These are phyloP conservation scores for Starmerella apicola DNA, from an alignment of 805 yeast genomes.

Conservation along the genomic window DNA sequence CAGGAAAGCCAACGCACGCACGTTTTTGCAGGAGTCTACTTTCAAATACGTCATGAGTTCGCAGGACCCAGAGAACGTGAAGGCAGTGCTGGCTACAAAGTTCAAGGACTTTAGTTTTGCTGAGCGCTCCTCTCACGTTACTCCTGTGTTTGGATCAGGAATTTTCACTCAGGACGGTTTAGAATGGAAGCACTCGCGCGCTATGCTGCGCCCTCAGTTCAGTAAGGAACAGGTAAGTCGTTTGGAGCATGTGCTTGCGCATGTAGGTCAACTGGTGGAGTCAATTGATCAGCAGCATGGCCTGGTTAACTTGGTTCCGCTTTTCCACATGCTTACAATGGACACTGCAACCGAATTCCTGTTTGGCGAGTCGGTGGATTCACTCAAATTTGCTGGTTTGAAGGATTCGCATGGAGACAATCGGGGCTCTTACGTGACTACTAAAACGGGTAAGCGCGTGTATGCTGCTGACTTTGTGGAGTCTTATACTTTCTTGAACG, in stretches of 20 bases:
- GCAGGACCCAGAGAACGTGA: constrained; percentile 24
- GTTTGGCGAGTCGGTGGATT: constrained; percentile 18
- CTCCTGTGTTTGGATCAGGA: constrained; percentile 27
- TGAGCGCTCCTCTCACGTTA: constrained; percentile 20
- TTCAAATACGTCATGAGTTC: constrained; percentile 14
- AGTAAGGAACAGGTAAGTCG: constrained; percentile 26
- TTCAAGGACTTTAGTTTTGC: constrained; percentile 27
- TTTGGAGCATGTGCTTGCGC: constrained; percentile 22
- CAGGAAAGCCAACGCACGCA: not conserved
- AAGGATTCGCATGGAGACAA: no score
- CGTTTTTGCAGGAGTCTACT: constrained; percentile 3
- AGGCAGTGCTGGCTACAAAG: constrained; percentile 24
- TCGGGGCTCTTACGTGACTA: not conserved
- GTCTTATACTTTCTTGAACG: constrained; percentile 14
- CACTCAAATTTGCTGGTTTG: constrained; percentile 10
- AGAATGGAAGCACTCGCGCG: constrained; percentile 30
- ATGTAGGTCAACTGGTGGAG: constrained; percentile 20
- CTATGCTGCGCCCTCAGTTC: constrained; percentile 30
- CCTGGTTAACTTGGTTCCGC: constrained; percentile 15
- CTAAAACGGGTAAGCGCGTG: constrained; percentile 14
- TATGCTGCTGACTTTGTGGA: constrained; percentile 21
- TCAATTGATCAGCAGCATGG: constrained; percentile 5
- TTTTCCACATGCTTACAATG: constrained; percentile 21
- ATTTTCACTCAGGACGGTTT: constrained; percentile 29
- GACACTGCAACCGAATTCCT: constrained; percentile 25